A percentile compares a stretch with the other conserved stretches of the same genome.
Evolutionary conservation across 164 flowering plant species (phyloP).

Genomic region (Macadamia tetraphylla): DNA sequence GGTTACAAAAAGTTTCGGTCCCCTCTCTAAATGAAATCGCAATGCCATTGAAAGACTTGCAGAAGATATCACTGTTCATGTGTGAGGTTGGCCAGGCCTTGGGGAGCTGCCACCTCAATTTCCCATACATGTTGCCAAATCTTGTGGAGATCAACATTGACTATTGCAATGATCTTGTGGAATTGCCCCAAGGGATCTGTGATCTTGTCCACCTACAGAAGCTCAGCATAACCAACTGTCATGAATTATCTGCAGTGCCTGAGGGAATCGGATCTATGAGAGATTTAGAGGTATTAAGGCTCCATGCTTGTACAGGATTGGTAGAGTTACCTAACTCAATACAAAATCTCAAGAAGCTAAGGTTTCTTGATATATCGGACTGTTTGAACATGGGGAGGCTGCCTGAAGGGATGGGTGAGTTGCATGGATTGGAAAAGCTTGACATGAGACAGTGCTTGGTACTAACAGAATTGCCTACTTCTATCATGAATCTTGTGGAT

Average conservation of each 20-base stretch:
- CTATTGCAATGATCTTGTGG: background rate
- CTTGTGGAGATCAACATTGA: slow-evolving; percentile 5
- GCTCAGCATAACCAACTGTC: too few relatives aligned
- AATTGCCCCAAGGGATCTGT: slow-evolving; percentile 27
- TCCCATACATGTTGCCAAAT: slow-evolving; percentile 21
- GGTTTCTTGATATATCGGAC: slow-evolving; percentile 30
- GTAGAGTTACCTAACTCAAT: slow-evolving; percentile 28
- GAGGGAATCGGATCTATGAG: slow-evolving; percentile 20
- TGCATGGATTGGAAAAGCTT: slow-evolving; percentile 17
- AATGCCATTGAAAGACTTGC: slow-evolving; percentile 16
- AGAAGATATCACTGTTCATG: slow-evolving; percentile 31
- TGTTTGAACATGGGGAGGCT: slow-evolving; percentile 21
- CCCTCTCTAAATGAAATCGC: slow-evolving; percentile 9
- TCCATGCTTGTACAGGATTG: slow-evolving; percentile 5
- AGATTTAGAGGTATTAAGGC: too few relatives aligned
- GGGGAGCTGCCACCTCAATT: background rate
- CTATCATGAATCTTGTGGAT: slow-evolving; percentile 14
- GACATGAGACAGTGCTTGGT: slow-evolving; percentile 29
- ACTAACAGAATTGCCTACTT: slow-evolving; percentile 18
- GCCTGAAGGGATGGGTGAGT: slow-evolving; percentile 29
- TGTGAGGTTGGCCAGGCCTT: slow-evolving; percentile 27
- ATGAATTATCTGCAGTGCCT: slow-evolving; percentile 21
- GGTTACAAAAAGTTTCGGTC: slow-evolving; percentile 20
- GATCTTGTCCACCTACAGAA: slow-evolving; percentile 1
- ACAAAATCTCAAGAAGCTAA: slow-evolving; percentile 19